Base-by-base conservation (phyloP, 2,329 filamentous ascomycete species). In the Curvularia sp. region DNA sequence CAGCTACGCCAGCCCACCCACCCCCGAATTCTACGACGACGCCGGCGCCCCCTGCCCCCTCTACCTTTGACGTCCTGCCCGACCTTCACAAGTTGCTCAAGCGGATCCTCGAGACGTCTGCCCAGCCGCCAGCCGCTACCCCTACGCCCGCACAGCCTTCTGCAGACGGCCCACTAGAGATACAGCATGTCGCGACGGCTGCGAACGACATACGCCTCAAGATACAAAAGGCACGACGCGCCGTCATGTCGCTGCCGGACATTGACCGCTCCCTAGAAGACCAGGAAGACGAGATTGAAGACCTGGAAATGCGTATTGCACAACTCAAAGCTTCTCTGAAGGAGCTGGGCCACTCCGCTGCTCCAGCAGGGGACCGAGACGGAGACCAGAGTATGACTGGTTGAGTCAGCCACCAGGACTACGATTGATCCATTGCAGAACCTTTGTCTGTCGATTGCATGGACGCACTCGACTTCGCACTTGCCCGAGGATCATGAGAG, bases 61-160 rank as follows among this genome's bases (percentile, higher is more conserved):
- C 93, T 77, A 87, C 87, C 49, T 92, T 97, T 80, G 93, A 97
- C 80, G 87, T 92, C 67, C 85, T 96, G 53, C 92, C 93, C 25
- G 87, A 93, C 71, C 86, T 97, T 53, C 89, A 92, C 71, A 84
- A 87, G 58, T 86, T 96, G 66, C 87, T 97, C 60, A 83, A 87
- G 65, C 90, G 91, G 49, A 85, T 97, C 18, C 86, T 90, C 66
- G 82, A 79, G 27, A 70, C 67, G 67, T 80, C 71, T 74, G 79
- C 65, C 8, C 72, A 73, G 50, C 68, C 69, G 23, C 68, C 70
- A 15, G 66, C 68, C 3, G 65, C 71, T 0, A 65, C 71, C 4
- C 64, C 67, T 10, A 69, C 68, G 1, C 66, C 71, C 1, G 57
- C 63, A n/a, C 71, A 74, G 23, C 53, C 67, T 12, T 58, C 63